Base-by-base conservation (phyloP, 2,329 filamentous ascomycete genomes). In the Lizonia empirigonia region DNA sequence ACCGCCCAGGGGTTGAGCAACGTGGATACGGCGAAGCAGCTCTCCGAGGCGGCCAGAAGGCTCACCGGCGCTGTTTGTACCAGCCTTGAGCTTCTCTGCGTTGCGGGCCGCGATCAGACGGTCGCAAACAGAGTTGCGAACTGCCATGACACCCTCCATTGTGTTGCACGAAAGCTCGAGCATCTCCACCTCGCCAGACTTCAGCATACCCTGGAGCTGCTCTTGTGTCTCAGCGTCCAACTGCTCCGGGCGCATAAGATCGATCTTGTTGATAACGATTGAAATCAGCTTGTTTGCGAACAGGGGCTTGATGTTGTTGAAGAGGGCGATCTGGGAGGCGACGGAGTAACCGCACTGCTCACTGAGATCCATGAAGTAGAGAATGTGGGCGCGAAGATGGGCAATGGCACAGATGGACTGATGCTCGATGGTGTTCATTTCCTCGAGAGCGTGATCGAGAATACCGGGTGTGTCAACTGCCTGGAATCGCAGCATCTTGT, bases 361-460 rank as follows among this genome's bases (percentile, higher is more conserved):
- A 18, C 90, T 96, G 55, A 97, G 80, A 80, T 97, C 93, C 90
- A 97, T 96, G 72, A 97, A 97, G 77, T 97, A 97, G 53, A 97
- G 81, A 59, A 99, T 95, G 49, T 93, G 93, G 33, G 92, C 95
- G 66, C 93, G 85, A 71, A 99, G 81, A 80, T 99, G 95, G 42
- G 94, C 94, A 78, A 99, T 96, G 9, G 95, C 94, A 15, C 93
- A 97, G 63, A 99, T 97, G 56, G 89, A 89, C 80, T 97, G 94
- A 91, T 97, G 97, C 77, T 99, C 94, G 71, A 99, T 99, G 3
- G 94, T 97, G 78, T 97, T 72, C 94, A 97, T 99, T 79, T 97
- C 94, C 77, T 97, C 94, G 7, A 99, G 85, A 27, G 93, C 92
- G 74, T 99, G 94, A 67, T 99, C 94, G 55, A 99, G 80, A 63